Evolutionary conservation across 106 monocot genomes (phyloP), one percentile per base, ranked within the genome.

Genomic region (Ottelia alismoides): DNA sequence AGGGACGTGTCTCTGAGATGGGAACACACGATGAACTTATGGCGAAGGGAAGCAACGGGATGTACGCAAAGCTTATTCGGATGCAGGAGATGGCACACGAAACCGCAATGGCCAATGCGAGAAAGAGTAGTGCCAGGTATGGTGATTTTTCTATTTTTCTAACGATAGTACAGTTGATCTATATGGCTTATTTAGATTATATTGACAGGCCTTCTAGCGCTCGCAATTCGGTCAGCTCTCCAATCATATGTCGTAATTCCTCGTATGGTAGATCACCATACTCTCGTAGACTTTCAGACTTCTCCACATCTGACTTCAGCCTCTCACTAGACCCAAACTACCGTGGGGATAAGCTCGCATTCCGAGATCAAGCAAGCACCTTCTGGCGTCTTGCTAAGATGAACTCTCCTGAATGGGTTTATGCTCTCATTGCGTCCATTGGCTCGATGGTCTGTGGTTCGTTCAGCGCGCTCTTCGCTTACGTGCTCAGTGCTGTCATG

Each of bases 361-460:
- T 81, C 70, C 63, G 77, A 0, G 83, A 75, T 27, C 80, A 84
- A 49, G 84, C 84, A 5, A 85, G 72, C 65, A 78, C 77, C 1
- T 91, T 85, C 66, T 70, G 68, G 66, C 72, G 90, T 2, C 78
- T 91, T 2, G 85, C 71, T 18, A 85, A 81, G 55, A 85, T 85
- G 85, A 92, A 85, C 70, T 78, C 78, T 0, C 91, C 91, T 0
- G 91, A 92, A 30, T 92, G 91, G 91, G 30, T 22, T 6, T 81
- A 81, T 24, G 81, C 91, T 1, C 75, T 92, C 11, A 32, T 78
- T 1, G 90, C 74, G 45, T 70, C 75, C 28, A 58, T 91, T 19
- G 85, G 75, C n/a, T 91, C 90, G 9, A 81, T 78, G 75, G 81
- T 74, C 27, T 91, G 90, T 20, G 90, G 90, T 22, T 77, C 78